These are phyloP conservation scores for Omphalea diandra DNA, from an alignment of 441 rosid genomes.

Conservation along the genomic window DNA sequence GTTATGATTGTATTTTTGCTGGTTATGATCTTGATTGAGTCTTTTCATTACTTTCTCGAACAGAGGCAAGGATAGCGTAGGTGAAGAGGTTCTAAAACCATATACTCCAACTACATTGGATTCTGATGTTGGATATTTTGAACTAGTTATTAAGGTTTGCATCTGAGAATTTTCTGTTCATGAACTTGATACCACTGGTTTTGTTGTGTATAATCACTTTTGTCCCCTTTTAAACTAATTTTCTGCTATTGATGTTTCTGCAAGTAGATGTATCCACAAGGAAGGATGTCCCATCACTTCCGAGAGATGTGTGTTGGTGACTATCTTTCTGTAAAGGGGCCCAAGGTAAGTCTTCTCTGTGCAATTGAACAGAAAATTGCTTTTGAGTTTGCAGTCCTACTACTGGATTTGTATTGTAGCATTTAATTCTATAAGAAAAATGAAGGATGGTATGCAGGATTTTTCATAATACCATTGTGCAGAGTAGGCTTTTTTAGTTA, in stretches of 20 bases:
- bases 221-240: background rate
- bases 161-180: background rate
- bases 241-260: slow-evolving; percentile 18
- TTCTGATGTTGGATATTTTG: slow-evolving; percentile 86
- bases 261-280: slow-evolving; percentile 90
- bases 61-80: slow-evolving; percentile 75
- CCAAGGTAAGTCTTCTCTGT: slow-evolving; percentile 57
- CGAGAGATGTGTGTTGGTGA: slow-evolving; percentile 85
- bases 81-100: slow-evolving; percentile 68
- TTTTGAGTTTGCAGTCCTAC: background rate
- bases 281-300: slow-evolving; percentile 98
- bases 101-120: slow-evolving; percentile 94
- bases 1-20: background rate
- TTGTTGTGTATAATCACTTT: background rate
- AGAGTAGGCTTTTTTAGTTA: background rate
- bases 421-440: too few relatives aligned
- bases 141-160: slow-evolving; percentile 81
- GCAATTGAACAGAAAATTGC: background rate
- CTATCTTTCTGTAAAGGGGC: slow-evolving; percentile 86
- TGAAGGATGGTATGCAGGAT: background rate
- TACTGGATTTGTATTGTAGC: too few relatives aligned
- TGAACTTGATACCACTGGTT: slow-evolving; percentile 3
- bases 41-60: background rate
- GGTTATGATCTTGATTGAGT: background rate
- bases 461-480: background rate